Evolutionary conservation across 2,329 filamentous ascomycete genomes (phyloP), one percentile per base, ranked within the genome.

Genomic region (Ascochyta viciae-villosae): DNA sequence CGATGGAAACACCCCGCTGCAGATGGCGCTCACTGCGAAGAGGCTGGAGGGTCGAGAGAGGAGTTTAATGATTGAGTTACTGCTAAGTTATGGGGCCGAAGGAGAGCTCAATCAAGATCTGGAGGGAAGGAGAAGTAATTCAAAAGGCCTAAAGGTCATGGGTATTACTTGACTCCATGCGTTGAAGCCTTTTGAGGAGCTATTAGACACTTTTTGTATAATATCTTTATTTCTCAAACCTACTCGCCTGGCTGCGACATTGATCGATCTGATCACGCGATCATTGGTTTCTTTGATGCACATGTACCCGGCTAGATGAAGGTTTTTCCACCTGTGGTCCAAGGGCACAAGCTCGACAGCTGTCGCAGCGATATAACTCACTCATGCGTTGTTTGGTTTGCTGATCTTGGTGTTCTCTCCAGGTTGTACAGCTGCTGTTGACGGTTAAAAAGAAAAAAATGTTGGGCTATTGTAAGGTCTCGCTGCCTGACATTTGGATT

Each of bases 31-130:
- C 6, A 64, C 58, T 10, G 51, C 60, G 6, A 48, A 55, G 6
- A 61, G 35, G 10, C 39, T 71, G 1, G 69, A 73, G 16, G 61
- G 64, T 10, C 59, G 64, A 26, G 68, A 73, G 46, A 39, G 72
- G 9, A 71, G 65, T 35, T 54, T 63, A 47, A 65, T 74, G 44
- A 68, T 73, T 8, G 67, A 71, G 41, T 39, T 74, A 15, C 31
- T 74, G 50, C 52, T 67, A 15, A 62, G 62, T 9, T 64, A 70
- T 57, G 72, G 72, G 4, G 72, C 71, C 8, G 70, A 68, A 19
- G 65, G 62, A 2, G 64, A 70, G 23, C 45, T 62, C 1, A 58
- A 55, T 16, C 56, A 52, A 40, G 57, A 55, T 22, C 22, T 58
- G 35, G 63, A 64, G 15, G 55, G 55, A 9, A 47, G 51, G 12